Evolutionary conservation across 306 rosid species (phyloP).

Genomic region (Vicia faba): DNA sequence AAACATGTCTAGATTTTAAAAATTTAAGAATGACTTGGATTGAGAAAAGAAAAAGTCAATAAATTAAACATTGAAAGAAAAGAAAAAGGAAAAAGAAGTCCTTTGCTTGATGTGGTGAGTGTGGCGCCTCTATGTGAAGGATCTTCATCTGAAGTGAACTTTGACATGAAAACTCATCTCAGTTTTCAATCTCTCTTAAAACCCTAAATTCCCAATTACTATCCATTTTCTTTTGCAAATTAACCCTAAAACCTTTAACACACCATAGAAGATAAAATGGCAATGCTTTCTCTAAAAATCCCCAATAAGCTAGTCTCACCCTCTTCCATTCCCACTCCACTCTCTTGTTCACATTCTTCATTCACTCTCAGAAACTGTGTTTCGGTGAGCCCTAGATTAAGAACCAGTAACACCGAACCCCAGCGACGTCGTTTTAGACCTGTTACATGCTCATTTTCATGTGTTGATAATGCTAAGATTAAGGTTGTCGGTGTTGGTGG

Average conservation of each 20-base stretch:
- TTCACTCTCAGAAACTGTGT: slow-evolving; percentile 24
- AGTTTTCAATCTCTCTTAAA: slow-evolving; percentile 16
- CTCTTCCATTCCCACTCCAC: slow-evolving; percentile 41
- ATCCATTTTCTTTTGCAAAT: background rate
- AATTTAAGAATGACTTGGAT: too few relatives aligned
- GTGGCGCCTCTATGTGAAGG: too few relatives aligned
- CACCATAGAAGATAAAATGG: slow-evolving; percentile 38
- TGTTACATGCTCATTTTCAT: slow-evolving; percentile 57
- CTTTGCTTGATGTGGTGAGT: too few relatives aligned
- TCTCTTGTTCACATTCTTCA: slow-evolving; percentile 34
- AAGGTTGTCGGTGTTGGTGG: slow-evolving; percentile 96
- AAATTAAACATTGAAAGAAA: too few relatives aligned
- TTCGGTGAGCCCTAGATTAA: slow-evolving; percentile 41
- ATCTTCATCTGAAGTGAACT: background rate
- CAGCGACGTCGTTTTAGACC: slow-evolving; percentile 35
- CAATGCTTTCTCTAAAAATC: slow-evolving; percentile 50
- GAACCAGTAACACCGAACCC: slow-evolving; percentile 26
- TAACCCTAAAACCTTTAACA: background rate
- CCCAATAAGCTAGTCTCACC: slow-evolving; percentile 54
- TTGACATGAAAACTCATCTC: background rate
- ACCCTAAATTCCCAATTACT: slow-evolving; percentile 35
- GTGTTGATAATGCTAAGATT: slow-evolving; percentile 75
- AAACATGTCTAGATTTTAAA: too few relatives aligned
- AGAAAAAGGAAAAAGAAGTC: too few relatives aligned
- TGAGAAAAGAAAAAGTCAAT: too few relatives aligned